phyloP scores from a whole-genome alignment of 306 rosid genomes.

The Calophaca sinica region DNA sequence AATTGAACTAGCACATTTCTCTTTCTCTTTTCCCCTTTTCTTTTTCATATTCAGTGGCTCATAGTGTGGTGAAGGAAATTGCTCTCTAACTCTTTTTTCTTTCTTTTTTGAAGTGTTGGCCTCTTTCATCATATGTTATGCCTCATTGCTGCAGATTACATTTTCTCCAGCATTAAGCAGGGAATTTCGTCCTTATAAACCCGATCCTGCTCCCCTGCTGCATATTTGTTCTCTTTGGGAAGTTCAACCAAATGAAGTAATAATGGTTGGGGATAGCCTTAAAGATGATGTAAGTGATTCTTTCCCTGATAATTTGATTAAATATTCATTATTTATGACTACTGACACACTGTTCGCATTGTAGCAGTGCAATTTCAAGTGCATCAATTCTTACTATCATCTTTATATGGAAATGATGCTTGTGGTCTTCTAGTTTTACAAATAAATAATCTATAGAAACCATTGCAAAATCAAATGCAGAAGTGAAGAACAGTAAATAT shows the following conservation, averaged over 20 bases:
- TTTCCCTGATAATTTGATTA: not conserved
- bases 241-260: conserved; percentile 83
- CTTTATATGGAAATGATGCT: conserved; percentile 6
- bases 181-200: conserved; percentile 89
- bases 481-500: not conserved
- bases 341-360: not conserved
- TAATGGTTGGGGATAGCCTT: conserved; percentile 95
- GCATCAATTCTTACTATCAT: conserved; percentile 21
- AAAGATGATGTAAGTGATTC: conserved; percentile 79
- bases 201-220: conserved; percentile 84
- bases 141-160: conserved; percentile 65
- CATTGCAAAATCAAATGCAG: not conserved
- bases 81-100: conserved; percentile 1
- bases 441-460: not conserved
- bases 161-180: conserved; percentile 91
- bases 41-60: conserved; percentile 10
- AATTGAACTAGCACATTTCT: too few relatives aligned
- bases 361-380: conserved; percentile 25
- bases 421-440: conserved; percentile 30
- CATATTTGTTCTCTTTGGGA: conserved; percentile 94
- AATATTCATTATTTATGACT: conserved; percentile 21
- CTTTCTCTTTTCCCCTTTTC: not conserved
- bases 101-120: conserved; percentile 20
- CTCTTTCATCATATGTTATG: not conserved
- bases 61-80: conserved; percentile 11